Conservation (phyloP, 768 basidiomycete genomes). For the Glaciozyma martinii region DNA sequence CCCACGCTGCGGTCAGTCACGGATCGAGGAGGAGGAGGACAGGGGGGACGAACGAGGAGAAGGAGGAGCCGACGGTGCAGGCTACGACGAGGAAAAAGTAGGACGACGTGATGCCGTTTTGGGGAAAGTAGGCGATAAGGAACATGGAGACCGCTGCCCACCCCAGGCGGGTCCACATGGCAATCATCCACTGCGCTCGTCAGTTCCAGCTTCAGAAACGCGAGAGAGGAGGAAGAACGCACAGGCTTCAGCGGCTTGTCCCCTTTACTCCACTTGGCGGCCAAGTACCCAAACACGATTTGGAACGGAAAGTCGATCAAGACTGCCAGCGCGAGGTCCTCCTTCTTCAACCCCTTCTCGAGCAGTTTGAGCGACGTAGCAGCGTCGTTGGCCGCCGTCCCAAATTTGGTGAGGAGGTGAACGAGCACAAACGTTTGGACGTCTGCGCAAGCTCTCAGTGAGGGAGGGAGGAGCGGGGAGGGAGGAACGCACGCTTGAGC, state of each 20-base stretch:
- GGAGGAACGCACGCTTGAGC: constrained; percentile 61
- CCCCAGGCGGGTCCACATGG: constrained; percentile 76
- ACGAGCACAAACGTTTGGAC: constrained; percentile 77
- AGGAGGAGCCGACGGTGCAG: constrained; percentile 72
- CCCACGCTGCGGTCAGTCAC: background rate
- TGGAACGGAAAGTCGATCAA: constrained; percentile 97
- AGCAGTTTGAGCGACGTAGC: constrained; percentile 86
- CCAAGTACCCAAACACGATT: constrained; percentile 86
- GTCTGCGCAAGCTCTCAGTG: constrained; percentile 47
- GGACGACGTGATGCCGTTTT: constrained; percentile 42
- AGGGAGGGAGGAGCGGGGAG: background rate
- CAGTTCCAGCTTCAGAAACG: constrained; percentile 14
- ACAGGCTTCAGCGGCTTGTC: constrained; percentile 62
- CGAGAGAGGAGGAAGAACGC: background rate
- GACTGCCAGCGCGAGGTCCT: constrained; percentile 90
- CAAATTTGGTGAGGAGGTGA: constrained; percentile 85
- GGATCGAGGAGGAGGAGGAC: background rate
- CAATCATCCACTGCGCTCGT: constrained; percentile 58
- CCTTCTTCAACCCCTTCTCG: constrained; percentile 89
- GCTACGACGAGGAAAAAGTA: constrained; percentile 75
- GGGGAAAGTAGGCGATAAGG: constrained; percentile 77
- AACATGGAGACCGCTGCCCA: constrained; percentile 65
- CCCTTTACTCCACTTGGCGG: constrained; percentile 81
- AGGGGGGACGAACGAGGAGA: constrained; percentile 60
- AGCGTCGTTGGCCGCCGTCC: constrained; percentile 88